Conservation (phyloP, 1,139 yeast species). For the Yamadazyma songkhlaensis region DNA sequence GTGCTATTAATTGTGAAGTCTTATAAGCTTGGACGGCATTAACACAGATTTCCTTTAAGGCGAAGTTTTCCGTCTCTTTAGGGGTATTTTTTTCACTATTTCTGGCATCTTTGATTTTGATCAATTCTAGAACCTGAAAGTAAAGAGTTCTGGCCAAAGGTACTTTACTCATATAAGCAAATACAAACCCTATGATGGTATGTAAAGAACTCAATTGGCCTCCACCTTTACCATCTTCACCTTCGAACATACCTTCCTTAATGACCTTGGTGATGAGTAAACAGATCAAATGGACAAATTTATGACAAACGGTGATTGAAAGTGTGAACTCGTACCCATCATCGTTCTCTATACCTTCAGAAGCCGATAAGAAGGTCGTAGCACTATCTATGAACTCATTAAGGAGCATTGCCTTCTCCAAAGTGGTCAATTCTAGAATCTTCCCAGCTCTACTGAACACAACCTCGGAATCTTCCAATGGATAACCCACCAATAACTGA, state of each 20-base stretch:
- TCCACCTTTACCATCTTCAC: constrained; percentile 23
- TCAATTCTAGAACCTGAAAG: constrained; percentile 20
- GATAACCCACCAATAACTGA: constrained; percentile 51
- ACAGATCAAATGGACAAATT: constrained; percentile 54
- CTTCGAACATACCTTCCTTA: constrained; percentile 40
- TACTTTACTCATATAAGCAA: constrained; percentile 58
- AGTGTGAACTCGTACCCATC: constrained; percentile 33
- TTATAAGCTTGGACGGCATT: neutral
- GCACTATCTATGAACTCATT: constrained; percentile 66
- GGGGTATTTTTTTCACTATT: too few species aligned
- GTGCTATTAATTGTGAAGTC: neutral
- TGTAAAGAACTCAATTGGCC: constrained; percentile 28
- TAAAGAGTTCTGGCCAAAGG: constrained; percentile 41
- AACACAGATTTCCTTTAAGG: neutral
- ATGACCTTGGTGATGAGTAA: constrained; percentile 49
- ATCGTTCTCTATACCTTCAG: constrained; percentile 33
- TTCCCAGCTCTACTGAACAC: constrained; percentile 55
- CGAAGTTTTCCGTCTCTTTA: neutral
- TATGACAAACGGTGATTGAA: constrained; percentile 44
- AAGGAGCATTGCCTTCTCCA: constrained; percentile 63
- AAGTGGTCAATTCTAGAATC: constrained; percentile 44
- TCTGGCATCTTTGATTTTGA: constrained; percentile 16
- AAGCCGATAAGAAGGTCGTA: constrained; percentile 45
- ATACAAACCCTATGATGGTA: constrained; percentile 54
- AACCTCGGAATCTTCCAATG: constrained; percentile 25